Evolutionary conservation across 805 yeast genomes (phyloP), one percentile per base, ranked within the genome.

Genomic region (Cyberlindnera americana): DNA sequence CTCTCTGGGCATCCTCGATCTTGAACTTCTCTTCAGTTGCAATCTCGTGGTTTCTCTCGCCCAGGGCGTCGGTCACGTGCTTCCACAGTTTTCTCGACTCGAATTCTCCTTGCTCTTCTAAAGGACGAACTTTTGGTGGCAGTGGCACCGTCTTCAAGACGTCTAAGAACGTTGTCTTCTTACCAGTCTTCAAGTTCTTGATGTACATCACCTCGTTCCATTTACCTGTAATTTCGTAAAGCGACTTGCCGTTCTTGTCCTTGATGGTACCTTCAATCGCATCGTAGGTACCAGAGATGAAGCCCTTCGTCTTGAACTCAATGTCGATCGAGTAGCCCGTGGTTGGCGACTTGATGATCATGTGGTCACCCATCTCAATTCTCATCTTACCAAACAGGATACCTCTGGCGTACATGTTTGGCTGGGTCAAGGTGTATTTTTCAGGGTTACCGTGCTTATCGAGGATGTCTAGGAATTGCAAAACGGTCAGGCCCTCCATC

Each of bases 221-320:
- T 62, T 93, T 91, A 12, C 99, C 99, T 10, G 82, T 53, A 27
- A 91, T 69, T 50, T 78, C 84, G 56, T 68, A 88, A 25, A 81
- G 60, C 2, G 67, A 67, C 49, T 82, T 78, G 16, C 77, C 78
- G 2, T 70, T 62, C 19, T 27, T 28, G 21, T 69, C 53, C 55
- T 73, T 78, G 38, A 90, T 71, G 5, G 60, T 62, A 38, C 98
- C 99, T 50, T 77, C 83, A 47, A 93, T 85, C 7, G 85, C 85
- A 60, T 93, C 95, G 62, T 91, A 93, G 3, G 91, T 76, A 16
- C 99, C 99, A 17, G 90, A 75, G 30, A 93, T 85, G 58, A 89
- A 85, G 1, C 99, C 99, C 62, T 93, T 93, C 6, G 93, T 85
- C 60, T 93, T 90, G 66, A 93, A 93, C 50, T 93, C 98, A 37